Evolutionary conservation across 2,329 filamentous ascomycete genomes (phyloP), one percentile per base, ranked within the genome.

Genomic region (Cercospora sojina): DNA sequence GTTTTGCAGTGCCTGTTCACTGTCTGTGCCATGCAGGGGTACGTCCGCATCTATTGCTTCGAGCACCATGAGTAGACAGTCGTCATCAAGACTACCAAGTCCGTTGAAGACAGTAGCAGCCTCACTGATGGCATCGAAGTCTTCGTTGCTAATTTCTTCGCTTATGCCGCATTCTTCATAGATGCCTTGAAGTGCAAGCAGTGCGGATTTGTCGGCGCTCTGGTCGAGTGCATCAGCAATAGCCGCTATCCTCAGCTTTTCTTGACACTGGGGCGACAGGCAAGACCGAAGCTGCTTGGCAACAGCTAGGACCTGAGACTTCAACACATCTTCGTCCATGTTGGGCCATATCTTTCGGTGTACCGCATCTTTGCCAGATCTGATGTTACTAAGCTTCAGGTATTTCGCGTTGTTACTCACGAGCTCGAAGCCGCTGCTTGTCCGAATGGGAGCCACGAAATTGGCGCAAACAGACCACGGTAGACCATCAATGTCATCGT

Each of bases 401-500:
- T 74, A 53, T 23, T 70, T 64, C 7, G 71, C 76, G 72, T 96
- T 97, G 73, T 93, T 85, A 70, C 86, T 86, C 10, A 96, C 83
- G 5, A 88, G 82, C 78, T 99, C 95, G 16, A 94, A 81, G 57
- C 85, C 83, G 76, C 89, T 95, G 80, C 91, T 96, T 73, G 90
- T 87, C 68, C 94, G 86, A 60, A 98, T 85, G 2, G 91, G 88
- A 3, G 91, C 90, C 58, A 96, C 83, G 32, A 90, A 88, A 78
- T 97, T 93, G 1, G 93, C 88, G 73, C 92, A 90, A 4, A 96
- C 84, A 56, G 96, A 85, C 92, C 93, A 97, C 1, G 92, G 87
- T 81, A 93, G 86, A 59, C 90, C 88, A 9, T 85, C 84, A 57
- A 86, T 84, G 0, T 85, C 78, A 74, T 98, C 95, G 64, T 91